These are phyloP conservation scores for Chenopodium formosanum DNA, from an alignment of 148 eudicot genomes.

Conservation along the genomic window DNA sequence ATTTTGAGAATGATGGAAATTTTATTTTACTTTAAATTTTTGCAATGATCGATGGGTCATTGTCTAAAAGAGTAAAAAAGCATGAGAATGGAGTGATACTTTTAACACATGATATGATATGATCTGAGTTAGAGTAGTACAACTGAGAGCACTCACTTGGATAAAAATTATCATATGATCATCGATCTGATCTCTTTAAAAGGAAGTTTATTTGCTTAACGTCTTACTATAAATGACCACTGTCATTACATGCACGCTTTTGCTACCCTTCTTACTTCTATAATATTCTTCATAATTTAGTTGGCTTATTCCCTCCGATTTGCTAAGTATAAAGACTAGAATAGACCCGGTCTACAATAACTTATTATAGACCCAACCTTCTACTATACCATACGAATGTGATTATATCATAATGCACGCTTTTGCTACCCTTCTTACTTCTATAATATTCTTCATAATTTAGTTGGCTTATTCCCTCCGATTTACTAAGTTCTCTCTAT, in stretches of 20 bases:
- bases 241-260: background rate
- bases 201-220: background rate
- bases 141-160: slow-evolving; percentile 1
- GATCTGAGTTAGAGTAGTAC: background rate
- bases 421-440: background rate
- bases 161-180: background rate
- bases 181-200: background rate
- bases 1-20: background rate
- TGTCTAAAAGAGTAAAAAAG: background rate
- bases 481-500: too few relatives aligned
- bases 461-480: too few relatives aligned
- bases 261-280: background rate
- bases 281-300: too few relatives aligned
- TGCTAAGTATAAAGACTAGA: too few relatives aligned
- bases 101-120: background rate
- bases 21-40: background rate
- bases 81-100: background rate
- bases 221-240: background rate
- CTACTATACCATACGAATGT: too few relatives aligned
- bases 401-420: background rate
- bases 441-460: too few relatives aligned
- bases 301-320: too few relatives aligned
- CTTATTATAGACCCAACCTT: too few relatives aligned
- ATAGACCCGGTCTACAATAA: too few relatives aligned
- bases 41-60: background rate